A percentile compares a stretch with the other conserved stretches of the same genome.
These are phyloP conservation scores for Penicillium longicatenatum DNA, from an alignment of 495 filamentous ascomycete species.

Conservation along the genomic window DNA sequence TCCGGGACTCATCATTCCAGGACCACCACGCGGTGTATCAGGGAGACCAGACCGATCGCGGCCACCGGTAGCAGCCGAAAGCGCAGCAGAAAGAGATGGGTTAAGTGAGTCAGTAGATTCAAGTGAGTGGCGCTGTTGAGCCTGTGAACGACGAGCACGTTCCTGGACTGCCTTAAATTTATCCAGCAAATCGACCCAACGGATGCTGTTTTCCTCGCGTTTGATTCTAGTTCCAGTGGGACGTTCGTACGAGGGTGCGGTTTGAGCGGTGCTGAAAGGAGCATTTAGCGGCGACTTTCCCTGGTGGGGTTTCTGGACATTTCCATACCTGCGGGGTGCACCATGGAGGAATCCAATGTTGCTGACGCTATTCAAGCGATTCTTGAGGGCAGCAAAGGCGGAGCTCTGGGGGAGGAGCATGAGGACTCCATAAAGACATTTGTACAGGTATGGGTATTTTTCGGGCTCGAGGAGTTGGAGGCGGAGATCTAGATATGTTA, in stretches of 20 bases:
- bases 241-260: constrained; percentile 57
- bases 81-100: constrained; percentile 34
- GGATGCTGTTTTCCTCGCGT: constrained; percentile 80
- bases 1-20: constrained; percentile 17
- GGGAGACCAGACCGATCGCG: constrained; percentile 45
- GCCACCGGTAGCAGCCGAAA: constrained; percentile 33
- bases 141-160: constrained; percentile 58
- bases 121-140: constrained; percentile 35
- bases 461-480: constrained; percentile 98
- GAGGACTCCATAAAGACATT: constrained; percentile 94
- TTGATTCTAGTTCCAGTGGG: constrained; percentile 71
- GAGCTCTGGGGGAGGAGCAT: constrained; percentile 98
- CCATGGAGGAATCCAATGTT: constrained; percentile 95
- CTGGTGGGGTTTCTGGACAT: background rate
- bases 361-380: constrained; percentile 93
- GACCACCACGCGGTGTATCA: constrained; percentile 40
- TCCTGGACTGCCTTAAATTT: constrained; percentile 94
- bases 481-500: constrained; percentile 69
- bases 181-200: constrained; percentile 93
- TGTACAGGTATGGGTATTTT: constrained; percentile 93
- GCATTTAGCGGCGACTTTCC: constrained; percentile 12
- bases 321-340: constrained; percentile 76
- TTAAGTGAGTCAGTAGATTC: constrained; percentile 26
- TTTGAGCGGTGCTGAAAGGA: constrained; percentile 19
- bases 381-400: constrained; percentile 95